Base-by-base conservation (phyloP, 345 rosid species). In the Rhizophora apiculata region DNA sequence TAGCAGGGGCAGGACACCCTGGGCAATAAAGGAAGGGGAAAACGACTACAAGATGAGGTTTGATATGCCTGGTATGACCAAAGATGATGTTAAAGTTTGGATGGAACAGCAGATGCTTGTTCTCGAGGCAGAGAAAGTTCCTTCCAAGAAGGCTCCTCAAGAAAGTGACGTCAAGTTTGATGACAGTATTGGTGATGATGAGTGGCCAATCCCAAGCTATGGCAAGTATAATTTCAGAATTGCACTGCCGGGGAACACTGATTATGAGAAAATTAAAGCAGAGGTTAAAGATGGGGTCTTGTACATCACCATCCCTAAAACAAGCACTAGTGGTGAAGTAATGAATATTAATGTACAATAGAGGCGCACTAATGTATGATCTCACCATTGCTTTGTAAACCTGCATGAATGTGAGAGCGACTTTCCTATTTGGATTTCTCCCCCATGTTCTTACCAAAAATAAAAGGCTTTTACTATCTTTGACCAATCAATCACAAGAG, bases 181-280 rank as follows among this genome's bases (percentile, higher is more conserved):
- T 19, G 66, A 26, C 8, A 29, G n/a, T 48, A 48, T 27, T 58
- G 68, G n/a, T 3, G 72, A 31, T 46, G 81, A 65, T 48, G 86
- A 76, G 11, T 85, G 85, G 87, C 72, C 85, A 0, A 72, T 76
- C 1, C 76, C 72, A 57, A 85, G 87, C 53, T 83, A 80, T 32
- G 85, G 85, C 24, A 74, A 75, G 63, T 85, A 79, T 65, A 78
- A 71, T 32, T 49, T 4, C 49, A 43, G 18, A 43, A 43, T 43
- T 43, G 49, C 49, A 3, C 15, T 43, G 15, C 49, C 49, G 15
- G 49, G 13, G 18, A 83, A 81, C 43, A 69, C 78, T 52, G 59
- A 71, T 74, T 79, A 79, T 52, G 91, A 82, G 78, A 84, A 83
- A 66, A 82, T 85, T 9, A 70, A 66, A 39, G 86, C 86, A 18